These are phyloP conservation scores for Acacia crassicarpa DNA, from an alignment of 306 rosid species.

Conservation along the genomic window DNA sequence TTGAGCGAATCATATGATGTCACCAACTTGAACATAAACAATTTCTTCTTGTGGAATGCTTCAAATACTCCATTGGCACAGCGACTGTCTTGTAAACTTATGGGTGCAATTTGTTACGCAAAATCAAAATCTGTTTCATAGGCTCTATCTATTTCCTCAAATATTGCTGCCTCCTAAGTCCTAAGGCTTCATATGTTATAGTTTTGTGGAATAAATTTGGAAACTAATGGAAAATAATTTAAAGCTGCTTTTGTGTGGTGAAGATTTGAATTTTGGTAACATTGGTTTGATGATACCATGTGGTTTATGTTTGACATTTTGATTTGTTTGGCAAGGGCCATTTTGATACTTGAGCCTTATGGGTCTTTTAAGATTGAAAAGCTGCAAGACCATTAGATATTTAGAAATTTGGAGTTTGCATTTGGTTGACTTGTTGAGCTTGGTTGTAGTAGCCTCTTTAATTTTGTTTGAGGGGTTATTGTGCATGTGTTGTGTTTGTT, in stretches of 20 bases:
- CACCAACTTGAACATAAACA: background rate
- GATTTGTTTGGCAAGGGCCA: background rate
- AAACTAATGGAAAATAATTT: slow-evolving; percentile 10
- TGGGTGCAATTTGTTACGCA: background rate
- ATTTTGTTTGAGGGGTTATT: background rate
- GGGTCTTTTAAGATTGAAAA: background rate
- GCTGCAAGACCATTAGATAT: background rate
- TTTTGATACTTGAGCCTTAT: background rate
- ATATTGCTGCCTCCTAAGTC: slow-evolving; percentile 1
- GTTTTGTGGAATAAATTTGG: background rate
- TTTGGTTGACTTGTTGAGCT: background rate
- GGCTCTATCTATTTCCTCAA: background rate
- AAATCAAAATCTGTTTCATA: background rate
- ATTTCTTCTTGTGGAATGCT: background rate
- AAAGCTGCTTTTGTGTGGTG: background rate
- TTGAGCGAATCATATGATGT: background rate
- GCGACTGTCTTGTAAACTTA: background rate
- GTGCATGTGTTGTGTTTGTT: background rate
- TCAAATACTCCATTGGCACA: background rate
- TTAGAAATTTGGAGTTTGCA: slow-evolving; percentile 9
- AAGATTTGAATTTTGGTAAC: background rate
- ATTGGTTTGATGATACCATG: background rate
- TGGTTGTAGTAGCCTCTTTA: background rate
- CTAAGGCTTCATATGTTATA: background rate
- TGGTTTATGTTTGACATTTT: background rate